Conservation (phyloP, 805 yeast species). For the Wickerhamiella kazuoi region DNA sequence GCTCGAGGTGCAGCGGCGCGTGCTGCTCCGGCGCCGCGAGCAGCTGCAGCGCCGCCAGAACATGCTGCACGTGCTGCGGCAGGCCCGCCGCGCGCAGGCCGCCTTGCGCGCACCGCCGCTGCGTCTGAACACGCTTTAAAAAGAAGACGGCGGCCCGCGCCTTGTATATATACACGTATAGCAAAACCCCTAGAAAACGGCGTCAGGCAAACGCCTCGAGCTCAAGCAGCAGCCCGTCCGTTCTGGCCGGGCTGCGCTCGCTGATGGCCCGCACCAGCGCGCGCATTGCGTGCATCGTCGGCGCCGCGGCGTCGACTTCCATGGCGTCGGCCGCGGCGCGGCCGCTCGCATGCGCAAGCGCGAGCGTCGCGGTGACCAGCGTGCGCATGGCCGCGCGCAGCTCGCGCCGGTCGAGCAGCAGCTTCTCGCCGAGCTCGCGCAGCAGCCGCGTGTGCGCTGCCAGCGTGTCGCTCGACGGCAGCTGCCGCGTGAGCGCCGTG, state of each 20-base stretch:
- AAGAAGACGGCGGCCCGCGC: no score
- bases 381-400: not conserved
- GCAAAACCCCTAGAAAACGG: no score
- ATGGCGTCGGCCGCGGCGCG: not conserved
- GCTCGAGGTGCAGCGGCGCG: conserved; percentile 11
- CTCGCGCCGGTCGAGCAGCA: not conserved
- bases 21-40: conserved; percentile 7
- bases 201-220: not conserved
- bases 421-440: not conserved
- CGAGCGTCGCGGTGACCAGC: not conserved
- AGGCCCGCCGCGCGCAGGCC: not conserved
- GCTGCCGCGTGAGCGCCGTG: not conserved
- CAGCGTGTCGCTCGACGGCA: not conserved
- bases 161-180: no score
- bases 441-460: not conserved
- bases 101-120: not conserved
- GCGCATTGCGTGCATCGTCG: not conserved
- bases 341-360: not conserved
- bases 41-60: conserved; percentile 7
- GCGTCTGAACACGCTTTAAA: no score
- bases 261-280: not conserved
- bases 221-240: not conserved
- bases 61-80: conserved; percentile 1
- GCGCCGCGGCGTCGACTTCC: not conserved
- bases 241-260: not conserved